A percentile compares a stretch with the other conserved stretches of the same genome.
phyloP scores from a whole-genome alignment of 495 filamentous ascomycete genomes.

The Penicillium chermesinum region DNA sequence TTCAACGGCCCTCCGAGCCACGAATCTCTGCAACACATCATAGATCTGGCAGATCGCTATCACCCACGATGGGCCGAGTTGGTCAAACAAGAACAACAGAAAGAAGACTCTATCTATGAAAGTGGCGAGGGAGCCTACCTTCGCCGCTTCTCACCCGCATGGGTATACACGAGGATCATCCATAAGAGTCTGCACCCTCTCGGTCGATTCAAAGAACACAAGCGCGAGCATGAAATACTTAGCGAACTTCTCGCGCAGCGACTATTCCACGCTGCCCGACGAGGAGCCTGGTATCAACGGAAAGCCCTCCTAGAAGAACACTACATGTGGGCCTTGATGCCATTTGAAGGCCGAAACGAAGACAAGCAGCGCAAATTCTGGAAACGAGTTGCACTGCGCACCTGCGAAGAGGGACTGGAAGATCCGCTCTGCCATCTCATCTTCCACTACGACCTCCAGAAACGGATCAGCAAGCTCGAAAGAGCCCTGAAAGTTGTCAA shows the following conservation, averaged over 20 bases:
- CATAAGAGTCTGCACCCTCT: slow-evolving; percentile 83
- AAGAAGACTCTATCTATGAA: slow-evolving; percentile 75
- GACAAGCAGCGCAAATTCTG: slow-evolving; percentile 76
- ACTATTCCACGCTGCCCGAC: slow-evolving; percentile 77
- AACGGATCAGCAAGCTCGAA: slow-evolving; percentile 85
- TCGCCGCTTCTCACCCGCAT: slow-evolving; percentile 84
- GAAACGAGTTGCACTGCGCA: slow-evolving; percentile 71
- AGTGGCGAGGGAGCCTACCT: slow-evolving; percentile 86
- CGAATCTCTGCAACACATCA: slow-evolving; percentile 60
- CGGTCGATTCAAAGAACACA: slow-evolving; percentile 75
- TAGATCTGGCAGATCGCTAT: slow-evolving; percentile 66
- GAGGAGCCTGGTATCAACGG: slow-evolving; percentile 93
- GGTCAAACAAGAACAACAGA: slow-evolving; percentile 69
- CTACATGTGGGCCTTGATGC: slow-evolving; percentile 69
- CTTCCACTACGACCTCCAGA: slow-evolving; percentile 91
- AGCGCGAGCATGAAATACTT: slow-evolving; percentile 69
- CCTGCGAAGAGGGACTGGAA: slow-evolving; percentile 81
- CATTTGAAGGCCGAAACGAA: slow-evolving; percentile 45
- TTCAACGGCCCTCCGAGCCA: slow-evolving; percentile 68
- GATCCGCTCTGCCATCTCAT: slow-evolving; percentile 86
- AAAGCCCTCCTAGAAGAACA: slow-evolving; percentile 93
- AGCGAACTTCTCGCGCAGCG: slow-evolving; percentile 72
- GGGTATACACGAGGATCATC: slow-evolving; percentile 88
- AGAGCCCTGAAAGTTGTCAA: slow-evolving; percentile 76
- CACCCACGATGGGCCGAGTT: slow-evolving; percentile 76